A percentile compares a stretch with the other conserved stretches of the same genome.
These are phyloP conservation scores for Alternaria sp. DNA, from an alignment of 2,329 filamentous ascomycete genomes.

Conservation along the genomic window DNA sequence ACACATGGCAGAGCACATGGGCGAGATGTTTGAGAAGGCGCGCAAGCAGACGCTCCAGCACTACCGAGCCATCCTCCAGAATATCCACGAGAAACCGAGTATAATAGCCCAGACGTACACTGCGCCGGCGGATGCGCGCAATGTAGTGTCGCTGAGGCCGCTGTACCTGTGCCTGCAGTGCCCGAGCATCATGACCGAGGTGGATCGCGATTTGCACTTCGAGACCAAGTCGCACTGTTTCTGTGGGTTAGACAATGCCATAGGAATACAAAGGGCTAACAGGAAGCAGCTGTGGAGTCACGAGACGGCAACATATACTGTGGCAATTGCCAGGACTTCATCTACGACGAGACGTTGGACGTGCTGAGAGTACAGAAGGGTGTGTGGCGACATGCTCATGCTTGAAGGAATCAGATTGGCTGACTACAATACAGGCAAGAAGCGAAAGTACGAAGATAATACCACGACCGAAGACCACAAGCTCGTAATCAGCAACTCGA, in stretches of 20 bases:
- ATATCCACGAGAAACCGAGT: conserved; percentile 71
- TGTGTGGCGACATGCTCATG: conserved; percentile 46
- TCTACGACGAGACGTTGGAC: conserved; percentile 83
- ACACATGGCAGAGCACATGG: conserved; percentile 69
- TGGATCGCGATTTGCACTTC: conserved; percentile 71
- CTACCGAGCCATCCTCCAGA: conserved; percentile 74
- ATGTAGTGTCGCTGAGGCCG: conserved; percentile 58
- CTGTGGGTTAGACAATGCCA: conserved; percentile 58
- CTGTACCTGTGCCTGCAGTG: conserved; percentile 71
- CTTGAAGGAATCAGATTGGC: conserved; percentile 10
- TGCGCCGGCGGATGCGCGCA: conserved; percentile 58
- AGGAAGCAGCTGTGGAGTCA: conserved; percentile 74
- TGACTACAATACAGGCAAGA: conserved; percentile 59
- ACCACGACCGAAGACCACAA: conserved; percentile 69
- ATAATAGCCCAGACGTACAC: conserved; percentile 70
- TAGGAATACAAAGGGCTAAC: conserved; percentile 19
- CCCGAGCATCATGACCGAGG: conserved; percentile 69
- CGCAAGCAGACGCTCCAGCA: conserved; percentile 73
- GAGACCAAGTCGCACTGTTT: conserved; percentile 74
- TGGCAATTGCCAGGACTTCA: conserved; percentile 80
- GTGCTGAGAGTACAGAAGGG: conserved; percentile 74
- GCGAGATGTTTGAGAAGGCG: conserved; percentile 70
- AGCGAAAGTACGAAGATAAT: conserved; percentile 78
- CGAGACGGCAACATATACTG: conserved; percentile 77
- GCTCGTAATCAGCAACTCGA: conserved; percentile 80